phyloP scores from a whole-genome alignment of 169 alveolate genomes.

The Cryptosporidium viatorum region DNA sequence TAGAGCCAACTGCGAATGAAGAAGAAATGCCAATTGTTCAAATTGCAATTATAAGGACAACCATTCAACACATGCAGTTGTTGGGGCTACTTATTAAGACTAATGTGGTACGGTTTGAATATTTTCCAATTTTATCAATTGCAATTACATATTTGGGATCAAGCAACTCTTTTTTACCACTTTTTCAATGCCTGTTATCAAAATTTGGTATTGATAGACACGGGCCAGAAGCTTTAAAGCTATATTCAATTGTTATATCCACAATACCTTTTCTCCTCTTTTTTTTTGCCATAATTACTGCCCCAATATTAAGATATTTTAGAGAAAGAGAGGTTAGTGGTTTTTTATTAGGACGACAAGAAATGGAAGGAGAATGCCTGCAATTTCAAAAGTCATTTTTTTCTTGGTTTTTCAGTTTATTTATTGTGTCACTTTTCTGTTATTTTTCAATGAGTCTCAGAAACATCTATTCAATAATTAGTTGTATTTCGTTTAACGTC shows the following conservation, averaged over 20 bases:
- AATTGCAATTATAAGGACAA: slow-evolving; percentile 23
- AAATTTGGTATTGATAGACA: neutral
- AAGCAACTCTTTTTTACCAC: slow-evolving; percentile 2
- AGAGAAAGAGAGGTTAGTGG: slow-evolving; percentile 37
- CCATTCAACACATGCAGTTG: slow-evolving; percentile 47
- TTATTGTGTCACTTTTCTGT: slow-evolving; percentile 36
- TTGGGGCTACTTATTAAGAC: slow-evolving; percentile 21
- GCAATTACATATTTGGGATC: slow-evolving; percentile 42
- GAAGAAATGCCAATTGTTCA: slow-evolving; percentile 71
- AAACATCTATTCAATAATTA: slow-evolving; percentile 17
- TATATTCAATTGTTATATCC: slow-evolving; percentile 13
- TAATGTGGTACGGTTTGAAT: slow-evolving; percentile 17
- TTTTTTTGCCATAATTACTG: slow-evolving; percentile 17
- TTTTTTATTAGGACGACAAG: slow-evolving; percentile 54
- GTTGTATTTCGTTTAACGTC: slow-evolving; percentile 13
- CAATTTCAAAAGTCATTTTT: slow-evolving; percentile 61
- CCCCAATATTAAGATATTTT: slow-evolving; percentile 61
- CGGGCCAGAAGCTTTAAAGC: slow-evolving; percentile 20
- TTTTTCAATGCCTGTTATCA: slow-evolving; percentile 30
- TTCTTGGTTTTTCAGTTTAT: slow-evolving; percentile 61
- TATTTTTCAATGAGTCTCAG: slow-evolving; percentile 19
- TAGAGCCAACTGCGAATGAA: slow-evolving; percentile 76
- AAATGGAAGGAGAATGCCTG: slow-evolving; percentile 73
- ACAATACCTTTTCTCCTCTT: slow-evolving; percentile 8
- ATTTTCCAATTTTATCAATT: slow-evolving; percentile 9